Conservation (phyloP, 306 rosid species). For the Betula pendula region DNA sequence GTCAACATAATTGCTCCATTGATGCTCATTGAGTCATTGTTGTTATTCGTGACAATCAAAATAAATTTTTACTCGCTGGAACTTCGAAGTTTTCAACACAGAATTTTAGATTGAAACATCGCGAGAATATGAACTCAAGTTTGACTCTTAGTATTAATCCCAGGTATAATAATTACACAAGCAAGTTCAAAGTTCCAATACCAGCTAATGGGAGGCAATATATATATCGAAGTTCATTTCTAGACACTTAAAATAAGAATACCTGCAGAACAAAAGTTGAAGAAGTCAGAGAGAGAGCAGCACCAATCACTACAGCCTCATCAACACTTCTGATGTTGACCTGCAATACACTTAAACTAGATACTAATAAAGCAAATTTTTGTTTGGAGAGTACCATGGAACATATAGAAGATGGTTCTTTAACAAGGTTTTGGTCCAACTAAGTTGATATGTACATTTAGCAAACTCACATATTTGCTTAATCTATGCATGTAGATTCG, state of each 20-base stretch:
- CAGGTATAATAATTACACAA: slow-evolving; percentile 10
- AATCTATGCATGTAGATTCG: not conserved
- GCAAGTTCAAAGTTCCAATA: not conserved
- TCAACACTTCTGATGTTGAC: slow-evolving; percentile 96
- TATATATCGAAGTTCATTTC: not conserved
- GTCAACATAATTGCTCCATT: not conserved
- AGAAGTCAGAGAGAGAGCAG: slow-evolving; percentile 96
- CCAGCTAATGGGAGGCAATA: slow-evolving; percentile 16
- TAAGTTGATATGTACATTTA: not conserved
- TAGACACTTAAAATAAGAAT: slow-evolving; percentile 23
- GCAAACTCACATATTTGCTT: not conserved
- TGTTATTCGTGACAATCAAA: not conserved
- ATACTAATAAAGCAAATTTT: not conserved
- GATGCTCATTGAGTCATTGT: too few species aligned
- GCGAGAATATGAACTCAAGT: not conserved
- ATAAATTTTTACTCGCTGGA: slow-evolving; percentile 3
- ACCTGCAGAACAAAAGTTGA: slow-evolving; percentile 99
- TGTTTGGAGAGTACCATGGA: not conserved
- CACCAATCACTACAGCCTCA: slow-evolving; percentile 97
- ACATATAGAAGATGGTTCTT: not conserved
- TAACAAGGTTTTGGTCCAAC: not conserved
- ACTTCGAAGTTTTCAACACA: not conserved
- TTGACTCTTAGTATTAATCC: not conserved
- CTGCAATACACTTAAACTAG: slow-evolving; percentile 35
- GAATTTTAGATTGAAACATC: not conserved